Evolutionary conservation across 495 filamentous ascomycete species (phyloP).

Genomic region (Penicillium taxi): DNA sequence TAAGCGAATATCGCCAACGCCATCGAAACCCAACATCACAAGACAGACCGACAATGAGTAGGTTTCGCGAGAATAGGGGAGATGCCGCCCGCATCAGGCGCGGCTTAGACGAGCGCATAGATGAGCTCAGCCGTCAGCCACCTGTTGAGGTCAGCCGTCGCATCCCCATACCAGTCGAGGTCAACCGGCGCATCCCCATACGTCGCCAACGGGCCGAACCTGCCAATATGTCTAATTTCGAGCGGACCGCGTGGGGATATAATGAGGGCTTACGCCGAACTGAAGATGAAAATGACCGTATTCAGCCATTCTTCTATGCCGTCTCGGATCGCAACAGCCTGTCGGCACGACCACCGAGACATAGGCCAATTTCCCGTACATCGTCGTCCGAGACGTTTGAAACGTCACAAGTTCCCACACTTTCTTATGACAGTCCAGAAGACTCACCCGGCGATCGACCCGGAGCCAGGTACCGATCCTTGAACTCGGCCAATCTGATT

Average conservation of each 20-base stretch:
- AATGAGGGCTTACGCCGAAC: constrained; percentile 27
- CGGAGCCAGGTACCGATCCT: constrained; percentile 15
- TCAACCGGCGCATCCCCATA: constrained; percentile 39
- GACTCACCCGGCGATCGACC: constrained; percentile 8
- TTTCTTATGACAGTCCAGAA: constrained; percentile 1
- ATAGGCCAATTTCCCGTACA: constrained; percentile 12
- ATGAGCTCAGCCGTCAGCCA: constrained; percentile 28
- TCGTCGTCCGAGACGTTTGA: constrained; percentile 3
- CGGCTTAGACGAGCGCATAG: constrained; percentile 33
- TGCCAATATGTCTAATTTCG: constrained; percentile 36
- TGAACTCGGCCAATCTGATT: no score
- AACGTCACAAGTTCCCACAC: background rate
- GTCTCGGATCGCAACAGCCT: constrained; percentile 23
- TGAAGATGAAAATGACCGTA: constrained; percentile 27
- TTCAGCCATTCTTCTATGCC: constrained; percentile 23
- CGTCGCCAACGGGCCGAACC: constrained; percentile 27
- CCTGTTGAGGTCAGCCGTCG: constrained; percentile 37
- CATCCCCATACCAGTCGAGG: constrained; percentile 32
- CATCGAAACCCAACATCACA: constrained; percentile 23
- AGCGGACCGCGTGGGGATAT: constrained; percentile 53
- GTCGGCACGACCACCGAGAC: constrained; percentile 22
- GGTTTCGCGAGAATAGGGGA: no score
- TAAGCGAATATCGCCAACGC: constrained; percentile 31
- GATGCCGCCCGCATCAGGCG: no score
- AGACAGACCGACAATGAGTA: no score